phyloP scores from a whole-genome alignment of 108 stramenopile genomes.

The Cyclostephanos invisitatus region DNA sequence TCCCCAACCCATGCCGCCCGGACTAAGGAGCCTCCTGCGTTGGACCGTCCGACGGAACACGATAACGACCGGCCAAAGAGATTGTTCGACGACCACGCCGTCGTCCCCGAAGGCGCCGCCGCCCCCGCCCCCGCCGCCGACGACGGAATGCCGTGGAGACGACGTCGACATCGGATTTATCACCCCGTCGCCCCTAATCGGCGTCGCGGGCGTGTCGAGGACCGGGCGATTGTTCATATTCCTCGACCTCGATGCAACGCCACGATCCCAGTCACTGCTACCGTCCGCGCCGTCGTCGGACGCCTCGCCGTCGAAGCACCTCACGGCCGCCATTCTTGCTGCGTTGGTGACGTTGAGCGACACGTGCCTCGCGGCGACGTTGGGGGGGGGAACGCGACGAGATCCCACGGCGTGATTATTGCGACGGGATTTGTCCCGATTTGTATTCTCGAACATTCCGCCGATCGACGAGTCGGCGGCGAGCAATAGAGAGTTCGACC shows the following conservation, averaged over 20 bases:
- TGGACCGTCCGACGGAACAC: slow-evolving; percentile 80
- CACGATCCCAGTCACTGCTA: slow-evolving; percentile 9
- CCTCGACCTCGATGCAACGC: slow-evolving; percentile 9
- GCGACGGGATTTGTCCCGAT: slow-evolving; percentile 4
- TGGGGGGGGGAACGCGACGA: slow-evolving; percentile 24
- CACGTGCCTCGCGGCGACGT: slow-evolving; percentile 40
- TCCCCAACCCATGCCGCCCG: slow-evolving; percentile 29
- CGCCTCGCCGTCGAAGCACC: slow-evolving; percentile 31
- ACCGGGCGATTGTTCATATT: neutral
- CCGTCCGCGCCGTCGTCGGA: slow-evolving; percentile 19
- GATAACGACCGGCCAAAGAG: slow-evolving; percentile 60
- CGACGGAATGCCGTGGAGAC: slow-evolving; percentile 19
- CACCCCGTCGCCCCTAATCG: slow-evolving; percentile 33
- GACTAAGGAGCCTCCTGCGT: slow-evolving; percentile 32
- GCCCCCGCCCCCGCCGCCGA: slow-evolving; percentile 12
- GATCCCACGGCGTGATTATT: slow-evolving; percentile 14
- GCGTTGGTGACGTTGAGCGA: slow-evolving; percentile 40
- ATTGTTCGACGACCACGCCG: slow-evolving; percentile 32
- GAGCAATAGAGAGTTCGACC: slow-evolving; percentile 33
- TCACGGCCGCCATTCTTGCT: slow-evolving; percentile 25
- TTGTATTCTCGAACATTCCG: slow-evolving; percentile 38
- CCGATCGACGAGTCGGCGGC: slow-evolving; percentile 32
- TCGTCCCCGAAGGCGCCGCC: slow-evolving; percentile 11
- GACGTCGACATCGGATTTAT: slow-evolving; percentile 28
- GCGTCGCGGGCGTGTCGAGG: slow-evolving; percentile 35